Percentiles rank a stretch among this genome's conserved stretches.
These are phyloP conservation scores for Lumnitzera littorea DNA, from an alignment of 345 rosid genomes.

Conservation along the genomic window DNA sequence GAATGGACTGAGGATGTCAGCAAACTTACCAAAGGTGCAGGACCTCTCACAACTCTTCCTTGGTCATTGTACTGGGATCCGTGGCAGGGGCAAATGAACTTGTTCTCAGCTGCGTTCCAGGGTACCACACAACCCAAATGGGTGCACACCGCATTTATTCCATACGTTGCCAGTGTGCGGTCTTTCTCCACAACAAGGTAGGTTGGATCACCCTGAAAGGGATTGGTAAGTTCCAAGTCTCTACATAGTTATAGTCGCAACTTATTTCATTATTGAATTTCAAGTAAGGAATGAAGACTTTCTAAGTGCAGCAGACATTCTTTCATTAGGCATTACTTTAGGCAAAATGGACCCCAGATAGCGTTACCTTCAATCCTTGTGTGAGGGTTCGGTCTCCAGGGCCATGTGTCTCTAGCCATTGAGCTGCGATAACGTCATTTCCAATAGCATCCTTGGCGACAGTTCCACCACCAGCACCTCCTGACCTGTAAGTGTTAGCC, in stretches of 20 bases:
- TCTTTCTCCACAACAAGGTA: constrained; percentile 93
- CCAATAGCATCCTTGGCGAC: constrained; percentile 91
- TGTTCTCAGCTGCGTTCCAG: constrained; percentile 80
- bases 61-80: constrained; percentile 97
- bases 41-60: constrained; percentile 96
- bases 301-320: too few relatives aligned
- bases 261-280: too few relatives aligned
- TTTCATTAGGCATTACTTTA: too few relatives aligned
- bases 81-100: constrained; percentile 94
- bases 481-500: constrained; percentile 23
- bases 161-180: constrained; percentile 69
- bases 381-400: constrained; percentile 83
- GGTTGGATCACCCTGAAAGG: constrained; percentile 81
- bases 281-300: too few relatives aligned
- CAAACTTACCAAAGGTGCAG: constrained; percentile 85
- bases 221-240: constrained; percentile 1
- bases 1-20: neutral
- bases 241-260: neutral
- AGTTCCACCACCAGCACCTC: constrained; percentile 59
- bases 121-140: constrained; percentile 98
- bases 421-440: constrained; percentile 50
- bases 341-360: too few relatives aligned
- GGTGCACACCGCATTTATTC: constrained; percentile 84
- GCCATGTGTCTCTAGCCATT: constrained; percentile 82
- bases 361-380: constrained; percentile 79